Evolutionary conservation across 2,329 filamentous ascomycete genomes (phyloP), one percentile per base, ranked within the genome.

Genomic region (Ophiocordyceps camponoti-saundersi): DNA sequence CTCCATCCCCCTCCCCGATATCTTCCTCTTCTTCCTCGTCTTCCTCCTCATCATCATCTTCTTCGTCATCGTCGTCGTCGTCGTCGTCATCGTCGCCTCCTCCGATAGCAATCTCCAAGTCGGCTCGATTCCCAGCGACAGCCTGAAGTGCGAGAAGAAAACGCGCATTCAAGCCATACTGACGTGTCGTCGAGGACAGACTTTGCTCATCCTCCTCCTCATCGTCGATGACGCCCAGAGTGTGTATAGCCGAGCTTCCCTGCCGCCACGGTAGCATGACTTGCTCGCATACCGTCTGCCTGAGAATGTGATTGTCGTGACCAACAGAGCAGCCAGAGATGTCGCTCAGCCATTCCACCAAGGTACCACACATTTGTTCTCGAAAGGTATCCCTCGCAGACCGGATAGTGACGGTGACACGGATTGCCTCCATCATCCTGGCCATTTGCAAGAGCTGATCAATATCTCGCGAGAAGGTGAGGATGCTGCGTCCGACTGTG

Each of bases 341-440:
- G 62, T 98, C 93, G 46, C 81, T 76, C 20, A 98, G 73, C 93
- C 93, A 98, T 56, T 95, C 89, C 47, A 98, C 83, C 50, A 98
- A 90, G 16, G 88, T 87, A n/a, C 85, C 88, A 56, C 89, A 95
- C 93, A 98, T 98, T 61, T 96, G 85, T 61, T 98, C 92, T 49
- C 92, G 77, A 65, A 96, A 98, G 0, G 88, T 96, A 64, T 98
- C 92, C 55, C 93, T 77, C 6, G 92, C 80, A 11, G 90, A 95
- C 42, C 92, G 79, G 50, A 98, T 88, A 1, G 92, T 98, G 44
- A 95, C 87, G 0, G 92, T 96, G 48, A 98, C 79, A 59, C 94
- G 89, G 62, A 98, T 95, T 50, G 94, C 82, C 63, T 98, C 92
- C 53, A 98, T 85, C 21, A 92, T 80, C 52, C 79, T 83, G 6